Percentiles rank a stretch among this genome's conserved stretches.
phyloP scores from a whole-genome alignment of 1,284 basidiomycete genomes.

The Neotropicomus parvogracilis region DNA sequence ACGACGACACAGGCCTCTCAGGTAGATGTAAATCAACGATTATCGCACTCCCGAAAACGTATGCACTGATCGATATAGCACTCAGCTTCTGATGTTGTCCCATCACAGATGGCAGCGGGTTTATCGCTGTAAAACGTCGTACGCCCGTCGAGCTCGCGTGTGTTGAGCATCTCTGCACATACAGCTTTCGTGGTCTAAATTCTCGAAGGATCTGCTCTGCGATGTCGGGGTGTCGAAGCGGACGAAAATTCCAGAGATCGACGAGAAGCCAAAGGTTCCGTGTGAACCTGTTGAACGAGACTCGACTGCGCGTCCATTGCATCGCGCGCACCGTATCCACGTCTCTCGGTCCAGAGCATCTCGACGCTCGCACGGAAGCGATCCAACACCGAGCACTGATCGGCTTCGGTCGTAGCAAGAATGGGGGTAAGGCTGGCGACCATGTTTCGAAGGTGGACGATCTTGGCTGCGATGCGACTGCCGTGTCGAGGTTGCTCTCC shows the following conservation, averaged over 20 bases:
- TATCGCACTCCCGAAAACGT: no score
- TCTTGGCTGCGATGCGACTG: conserved; percentile 24
- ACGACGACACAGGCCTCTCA: no score
- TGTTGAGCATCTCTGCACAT: no score
- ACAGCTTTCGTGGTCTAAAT: conserved; percentile 13
- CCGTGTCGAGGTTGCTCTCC: conserved; percentile 10
- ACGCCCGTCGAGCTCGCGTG: no score
- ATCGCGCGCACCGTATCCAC: conserved; percentile 6
- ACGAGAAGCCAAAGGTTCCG: conserved; percentile 4
- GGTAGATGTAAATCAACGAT: no score
- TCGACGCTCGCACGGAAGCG: conserved; percentile 23
- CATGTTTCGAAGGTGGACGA: conserved; percentile 22
- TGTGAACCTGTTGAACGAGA: conserved; percentile 2
- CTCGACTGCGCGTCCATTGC: conserved; percentile 1
- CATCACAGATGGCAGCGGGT: no score
- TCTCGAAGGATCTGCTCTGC: conserved; percentile 24
- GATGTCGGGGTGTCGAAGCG: conserved; percentile 14
- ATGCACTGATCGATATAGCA: no score
- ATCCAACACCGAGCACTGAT: conserved; percentile 18
- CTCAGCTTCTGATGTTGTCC: no score
- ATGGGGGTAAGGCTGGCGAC: conserved; percentile 22
- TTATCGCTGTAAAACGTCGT: no score
- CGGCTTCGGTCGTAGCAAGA: conserved; percentile 24
- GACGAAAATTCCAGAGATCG: conserved; percentile 14
- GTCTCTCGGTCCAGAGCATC: conserved; percentile 21